Base-by-base conservation (phyloP, 441 rosid species). In the Erodium chrysanthum region DNA sequence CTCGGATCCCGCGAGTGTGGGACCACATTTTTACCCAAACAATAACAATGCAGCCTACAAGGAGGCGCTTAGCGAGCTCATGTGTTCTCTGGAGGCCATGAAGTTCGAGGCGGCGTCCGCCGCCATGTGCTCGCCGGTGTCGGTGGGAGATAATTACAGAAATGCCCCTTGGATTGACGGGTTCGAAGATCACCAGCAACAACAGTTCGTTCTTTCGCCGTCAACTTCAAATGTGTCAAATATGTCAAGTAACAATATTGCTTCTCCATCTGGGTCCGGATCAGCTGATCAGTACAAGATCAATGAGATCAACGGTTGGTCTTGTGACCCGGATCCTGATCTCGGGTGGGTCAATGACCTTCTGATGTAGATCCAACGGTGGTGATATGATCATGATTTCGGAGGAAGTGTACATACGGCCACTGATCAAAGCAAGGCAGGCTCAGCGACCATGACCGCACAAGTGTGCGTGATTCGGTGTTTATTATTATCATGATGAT, bases 271-370 rank as follows among this genome's bases (percentile, higher is more conserved):
- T 25, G 29, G 29, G 2, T 25, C 29, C 3, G 29, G 29, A 1
- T 25, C n/a, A n/a, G n/a, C 29, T 25, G 29, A 25, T 25, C 29
- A 25, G 3, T 25, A 25, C 29, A 25, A 25, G 29, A 25, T 25
- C 29, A 25, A 25, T 3, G 29, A 25, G n/a, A n/a, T n/a, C 29
- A 25, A 25, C 29, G 29, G 29, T 25, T 25, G 29, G 29, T 25
- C 29, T 25, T 25, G 29, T 25, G 29, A 25, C 3, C 29, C 29
- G 1, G 29, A 84, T 67, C 91, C 91, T 50, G 96, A 91, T 81
- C 79, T 91, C 7, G 96, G 91, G 40, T 91, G 97, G 97, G 96
- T 91, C 48, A 89, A 86, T 76, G 97, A 91, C 54, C 89, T 91
- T 20, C 68, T 91, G 74, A 89, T 81, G 83, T 90, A 80, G 83